These are phyloP conservation scores for Trichoderma reesei DNA, from an alignment of 495 filamentous ascomycete species.

Conservation along the genomic window DNA sequence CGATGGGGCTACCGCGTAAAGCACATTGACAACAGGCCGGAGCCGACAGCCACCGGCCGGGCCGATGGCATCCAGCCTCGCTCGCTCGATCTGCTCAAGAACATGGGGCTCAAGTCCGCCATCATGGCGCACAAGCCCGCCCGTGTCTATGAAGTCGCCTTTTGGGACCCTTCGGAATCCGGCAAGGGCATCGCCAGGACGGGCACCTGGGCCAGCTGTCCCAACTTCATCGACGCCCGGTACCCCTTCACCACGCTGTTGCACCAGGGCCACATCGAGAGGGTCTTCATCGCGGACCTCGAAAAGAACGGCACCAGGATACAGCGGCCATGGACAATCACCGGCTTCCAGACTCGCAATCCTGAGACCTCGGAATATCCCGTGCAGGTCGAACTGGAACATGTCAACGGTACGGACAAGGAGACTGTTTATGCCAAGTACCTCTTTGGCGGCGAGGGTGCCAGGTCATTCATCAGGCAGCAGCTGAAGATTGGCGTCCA, in stretches of 20 bases:
- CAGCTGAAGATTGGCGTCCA: conserved; percentile 53
- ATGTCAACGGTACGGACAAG: conserved; percentile 58
- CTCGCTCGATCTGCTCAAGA: conserved; percentile 64
- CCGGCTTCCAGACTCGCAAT: conserved; percentile 52
- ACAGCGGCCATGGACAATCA: conserved; percentile 51
- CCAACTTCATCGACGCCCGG: conserved; percentile 61
- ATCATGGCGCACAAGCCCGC: conserved; percentile 68
- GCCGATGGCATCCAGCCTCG: conserved; percentile 76
- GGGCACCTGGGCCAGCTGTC: conserved; percentile 62
- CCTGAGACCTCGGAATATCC: conserved; percentile 49
- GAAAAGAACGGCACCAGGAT: conserved; percentile 46
- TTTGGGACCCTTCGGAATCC: conserved; percentile 58
- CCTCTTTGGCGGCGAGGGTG: conserved; percentile 51
- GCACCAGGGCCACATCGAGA: conserved; percentile 68
- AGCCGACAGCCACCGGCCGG: conserved; percentile 60
- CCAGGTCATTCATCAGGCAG: conserved; percentile 48
- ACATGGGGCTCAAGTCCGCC: conserved; percentile 61
- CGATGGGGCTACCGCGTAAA: conserved; percentile 61
- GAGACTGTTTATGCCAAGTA: conserved; percentile 48
- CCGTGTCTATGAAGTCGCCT: conserved; percentile 66
- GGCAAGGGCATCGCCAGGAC: conserved; percentile 54
- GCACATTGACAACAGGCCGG: conserved; percentile 61
- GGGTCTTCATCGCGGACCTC: conserved; percentile 60
- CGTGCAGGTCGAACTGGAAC: conserved; percentile 59
- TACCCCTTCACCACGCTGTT: conserved; percentile 69